Percentiles rank a stretch among this genome's conserved stretches.
Evolutionary conservation across 2,329 filamentous ascomycete genomes (phyloP).

Genomic region (Sporothrix globosa): DNA sequence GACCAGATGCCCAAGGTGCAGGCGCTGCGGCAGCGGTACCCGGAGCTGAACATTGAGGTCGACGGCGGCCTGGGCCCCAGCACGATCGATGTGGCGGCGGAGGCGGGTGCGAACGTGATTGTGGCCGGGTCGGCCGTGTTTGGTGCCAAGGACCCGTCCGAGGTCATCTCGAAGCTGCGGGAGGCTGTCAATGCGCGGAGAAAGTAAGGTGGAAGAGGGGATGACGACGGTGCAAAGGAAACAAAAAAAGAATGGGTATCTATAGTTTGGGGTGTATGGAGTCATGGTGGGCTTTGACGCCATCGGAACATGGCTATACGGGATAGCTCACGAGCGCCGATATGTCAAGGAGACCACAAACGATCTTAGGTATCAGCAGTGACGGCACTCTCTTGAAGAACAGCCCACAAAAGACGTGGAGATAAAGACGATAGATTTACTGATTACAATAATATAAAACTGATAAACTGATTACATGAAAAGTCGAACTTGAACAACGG

Average conservation of each 20-base stretch:
- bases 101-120: constrained; percentile 96
- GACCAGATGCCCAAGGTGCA: constrained; percentile 92
- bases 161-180: constrained; percentile 82
- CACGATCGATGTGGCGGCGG: constrained; percentile 91
- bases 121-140: constrained; percentile 97
- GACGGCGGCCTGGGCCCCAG: constrained; percentile 86
- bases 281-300: background rate
- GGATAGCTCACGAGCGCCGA: too few species aligned
- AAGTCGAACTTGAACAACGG: too few species aligned
- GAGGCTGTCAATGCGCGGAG: constrained; percentile 70
- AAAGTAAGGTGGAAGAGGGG: constrained; percentile 41
- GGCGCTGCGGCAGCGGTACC: constrained; percentile 80
- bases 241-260: background rate
- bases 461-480: too few species aligned
- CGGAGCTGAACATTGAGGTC: constrained; percentile 91
- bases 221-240: background rate
- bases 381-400: too few species aligned
- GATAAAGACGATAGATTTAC: too few species aligned
- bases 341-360: too few species aligned
- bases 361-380: too few species aligned
- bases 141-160: constrained; percentile 81
- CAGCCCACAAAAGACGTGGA: too few species aligned
- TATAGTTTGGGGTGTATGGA: background rate
- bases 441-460: too few species aligned
- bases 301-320: too few species aligned